Evolutionary conservation across 805 yeast species (phyloP), one percentile per base, ranked within the genome.

Genomic region (Clavispora vitiphila): DNA sequence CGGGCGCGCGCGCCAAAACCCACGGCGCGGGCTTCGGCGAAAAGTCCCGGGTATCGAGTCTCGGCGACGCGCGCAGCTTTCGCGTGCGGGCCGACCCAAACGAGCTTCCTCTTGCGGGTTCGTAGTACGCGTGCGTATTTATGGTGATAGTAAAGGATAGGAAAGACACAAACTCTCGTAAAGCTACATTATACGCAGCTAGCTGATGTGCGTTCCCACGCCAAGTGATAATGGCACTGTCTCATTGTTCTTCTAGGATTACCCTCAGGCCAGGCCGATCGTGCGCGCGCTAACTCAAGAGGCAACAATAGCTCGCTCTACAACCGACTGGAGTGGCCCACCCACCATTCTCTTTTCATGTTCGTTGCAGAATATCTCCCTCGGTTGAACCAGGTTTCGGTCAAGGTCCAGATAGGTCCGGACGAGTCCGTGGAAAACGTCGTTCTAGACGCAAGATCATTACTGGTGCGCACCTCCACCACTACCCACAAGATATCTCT

Each of bases 331-430:
- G n/a, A n/a, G n/a, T n/a, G n/a, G 22, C 22, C 22, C 22, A 21
- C 22, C 5, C 22, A 5, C 22, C 22, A n/a, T n/a, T 16, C 20
- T 16, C 32, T 16, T 8, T 16, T 11, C 22, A 49, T 46, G 50
- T 51, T 39, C 19, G 27, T 51, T 8, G 35, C 50, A 9, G 55
- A 51, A 34, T 38, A 44, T 19, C 48, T 51, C 23, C 53, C 55
- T 31, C 43, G 53, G 32, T 36, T 51, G 8, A 42, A 39, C 15
- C 52, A 49, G 35, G 39, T 49, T 20, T 41, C 53, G 15, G 41
- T 49, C 31, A 40, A 39, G 14, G 19, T 41, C 6, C 49, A 45
- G 14, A 15, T 29, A n/a, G 16, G 20, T n/a, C 20, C 32, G n/a
- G 32, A 29, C 6, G 32, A 16, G 8, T 5, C 19, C 16, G 20